A percentile compares a stretch with the other conserved stretches of the same genome.
These are phyloP conservation scores for Musa acuminata DNA, from an alignment of 176 grass and related monocot species.

Conservation along the genomic window DNA sequence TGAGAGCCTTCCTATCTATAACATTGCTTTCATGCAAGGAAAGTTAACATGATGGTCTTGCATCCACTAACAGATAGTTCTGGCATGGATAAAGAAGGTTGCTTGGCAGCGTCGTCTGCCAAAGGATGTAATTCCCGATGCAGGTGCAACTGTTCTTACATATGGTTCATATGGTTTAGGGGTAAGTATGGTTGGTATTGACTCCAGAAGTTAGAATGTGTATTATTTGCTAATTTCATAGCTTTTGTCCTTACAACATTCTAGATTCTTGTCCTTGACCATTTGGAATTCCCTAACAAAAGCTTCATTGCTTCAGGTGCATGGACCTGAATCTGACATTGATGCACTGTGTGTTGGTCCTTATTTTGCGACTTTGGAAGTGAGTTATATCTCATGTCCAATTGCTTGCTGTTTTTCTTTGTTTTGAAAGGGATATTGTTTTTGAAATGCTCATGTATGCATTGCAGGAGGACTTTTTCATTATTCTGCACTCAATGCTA, in stretches of 20 bases:
- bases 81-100: slow-evolving; percentile 50
- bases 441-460: neutral
- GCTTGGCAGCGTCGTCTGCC: slow-evolving; percentile 27
- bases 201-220: neutral
- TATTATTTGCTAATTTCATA: too few species aligned
- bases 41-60: neutral
- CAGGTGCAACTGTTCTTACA: slow-evolving; percentile 49
- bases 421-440: neutral
- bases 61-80: slow-evolving; percentile 43
- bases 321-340: slow-evolving; percentile 69
- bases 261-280: neutral
- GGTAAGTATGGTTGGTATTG: slow-evolving; percentile 29
- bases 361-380: slow-evolving; percentile 43
- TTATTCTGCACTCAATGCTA: slow-evolving; percentile 43
- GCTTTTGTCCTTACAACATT: neutral
- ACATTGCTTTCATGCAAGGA: neutral
- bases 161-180: slow-evolving; percentile 74
- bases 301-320: slow-evolving; percentile 26
- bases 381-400: slow-evolving; percentile 25
- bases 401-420: slow-evolving; percentile 12
- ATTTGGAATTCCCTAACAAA: neutral
- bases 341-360: slow-evolving; percentile 61
- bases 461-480: slow-evolving; percentile 52
- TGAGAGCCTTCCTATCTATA: neutral
- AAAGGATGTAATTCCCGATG: slow-evolving; percentile 13